Percentiles rank a stretch among this genome's conserved stretches.
phyloP scores from a whole-genome alignment of 2,329 filamentous ascomycete genomes.

The Talaromyces amestolkiae region DNA sequence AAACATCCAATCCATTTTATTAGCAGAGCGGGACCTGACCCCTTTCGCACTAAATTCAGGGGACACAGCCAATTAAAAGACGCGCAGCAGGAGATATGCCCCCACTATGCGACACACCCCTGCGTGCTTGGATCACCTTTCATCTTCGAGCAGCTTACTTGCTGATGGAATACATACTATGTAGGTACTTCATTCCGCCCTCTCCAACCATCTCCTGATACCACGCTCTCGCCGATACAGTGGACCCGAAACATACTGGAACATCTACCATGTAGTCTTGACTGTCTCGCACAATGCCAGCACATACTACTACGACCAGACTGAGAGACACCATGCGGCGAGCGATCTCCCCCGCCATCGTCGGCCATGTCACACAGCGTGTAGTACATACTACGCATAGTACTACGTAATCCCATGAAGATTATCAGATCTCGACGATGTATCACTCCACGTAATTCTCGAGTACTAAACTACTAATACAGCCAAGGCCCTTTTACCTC shows the following conservation, averaged over 20 bases:
- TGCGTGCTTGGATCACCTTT: background rate
- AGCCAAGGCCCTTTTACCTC: background rate
- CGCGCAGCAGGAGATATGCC: background rate
- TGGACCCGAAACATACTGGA: background rate
- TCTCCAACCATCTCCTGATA: background rate
- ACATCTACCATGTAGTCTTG: background rate
- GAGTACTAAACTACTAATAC: background rate
- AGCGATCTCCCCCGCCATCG: conserved; percentile 3
- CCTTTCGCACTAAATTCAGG: background rate
- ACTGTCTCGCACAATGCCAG: background rate
- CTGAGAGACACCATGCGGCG: background rate
- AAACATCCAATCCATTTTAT: background rate
- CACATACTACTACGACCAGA: background rate
- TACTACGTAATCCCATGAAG: no score
- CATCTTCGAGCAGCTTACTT: background rate
- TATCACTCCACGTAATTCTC: background rate
- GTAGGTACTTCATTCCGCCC: background rate
- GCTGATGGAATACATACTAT: no score
- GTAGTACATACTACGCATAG: background rate
- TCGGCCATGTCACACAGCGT: background rate
- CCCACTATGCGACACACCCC: background rate
- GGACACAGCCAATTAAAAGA: background rate
- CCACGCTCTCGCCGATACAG: background rate
- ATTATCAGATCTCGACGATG: background rate
- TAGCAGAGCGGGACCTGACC: background rate